These are phyloP conservation scores for Zasmidium angulare DNA, from an alignment of 2,329 filamentous ascomycete species.

Conservation along the genomic window DNA sequence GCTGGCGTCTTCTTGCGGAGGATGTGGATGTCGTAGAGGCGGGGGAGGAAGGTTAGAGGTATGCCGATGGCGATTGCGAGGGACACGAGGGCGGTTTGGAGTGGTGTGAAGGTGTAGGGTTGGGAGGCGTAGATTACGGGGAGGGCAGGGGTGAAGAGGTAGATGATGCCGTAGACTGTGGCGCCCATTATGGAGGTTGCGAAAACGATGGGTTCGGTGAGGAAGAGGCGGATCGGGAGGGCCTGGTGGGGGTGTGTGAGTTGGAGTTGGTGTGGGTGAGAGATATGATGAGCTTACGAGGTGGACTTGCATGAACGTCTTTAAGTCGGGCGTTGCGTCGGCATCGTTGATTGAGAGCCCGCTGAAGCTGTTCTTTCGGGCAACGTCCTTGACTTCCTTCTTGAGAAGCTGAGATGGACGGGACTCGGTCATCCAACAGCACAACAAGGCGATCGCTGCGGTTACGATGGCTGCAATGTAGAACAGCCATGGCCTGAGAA, in stretches of 20 bases:
- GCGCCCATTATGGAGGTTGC: conserved; percentile 45
- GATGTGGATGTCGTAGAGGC: conserved; percentile 43
- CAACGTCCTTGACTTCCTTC: conserved; percentile 34
- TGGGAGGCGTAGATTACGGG: conserved; percentile 39
- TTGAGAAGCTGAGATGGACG: conserved; percentile 43
- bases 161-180: conserved; percentile 47
- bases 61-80: conserved; percentile 62
- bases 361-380: conserved; percentile 27
- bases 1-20: conserved; percentile 23
- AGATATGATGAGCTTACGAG: conserved; percentile 1
- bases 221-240: conserved; percentile 44
- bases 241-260: conserved; percentile 34
- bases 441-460: neutral
- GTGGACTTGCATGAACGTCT: conserved; percentile 35
- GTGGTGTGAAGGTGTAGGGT: conserved; percentile 32
- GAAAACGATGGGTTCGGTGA: conserved; percentile 50
- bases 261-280: neutral
- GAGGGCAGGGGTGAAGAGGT: conserved; percentile 48
- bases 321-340: conserved; percentile 35
- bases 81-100: conserved; percentile 53
- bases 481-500: conserved; percentile 2
- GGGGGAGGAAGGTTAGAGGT: conserved; percentile 44
- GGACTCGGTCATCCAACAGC: conserved; percentile 3
- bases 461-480: neutral
- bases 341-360: conserved; percentile 40